These are phyloP conservation scores for Didymella pomorum DNA, from an alignment of 2,329 filamentous ascomycete species.

Conservation along the genomic window DNA sequence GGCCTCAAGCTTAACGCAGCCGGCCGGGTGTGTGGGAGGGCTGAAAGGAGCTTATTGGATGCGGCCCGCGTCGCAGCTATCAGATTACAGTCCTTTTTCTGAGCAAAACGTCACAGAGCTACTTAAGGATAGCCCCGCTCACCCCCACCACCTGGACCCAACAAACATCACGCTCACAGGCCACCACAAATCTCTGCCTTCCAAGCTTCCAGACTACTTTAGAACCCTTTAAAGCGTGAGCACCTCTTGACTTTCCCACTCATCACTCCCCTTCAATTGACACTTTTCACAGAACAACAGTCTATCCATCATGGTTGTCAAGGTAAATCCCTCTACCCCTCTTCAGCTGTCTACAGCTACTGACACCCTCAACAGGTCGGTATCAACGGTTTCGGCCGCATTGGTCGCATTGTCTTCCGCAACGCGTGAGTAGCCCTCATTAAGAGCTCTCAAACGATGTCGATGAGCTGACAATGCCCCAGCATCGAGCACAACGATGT, in stretches of 20 bases:
- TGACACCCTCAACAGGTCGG: constrained; percentile 69
- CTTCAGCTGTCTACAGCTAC: constrained; percentile 29
- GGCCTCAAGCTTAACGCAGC: constrained; percentile 29
- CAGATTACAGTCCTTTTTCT: constrained; percentile 29
- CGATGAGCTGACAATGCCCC: constrained; percentile 35
- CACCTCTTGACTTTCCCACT: constrained; percentile 18
- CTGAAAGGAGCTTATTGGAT: constrained; percentile 40
- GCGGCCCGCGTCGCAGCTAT: constrained; percentile 40
- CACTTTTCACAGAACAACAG: constrained; percentile 32
- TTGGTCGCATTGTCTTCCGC: constrained; percentile 98
- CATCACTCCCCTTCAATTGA: constrained; percentile 25
- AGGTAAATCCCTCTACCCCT: constrained; percentile 49
- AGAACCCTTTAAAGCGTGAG: constrained; percentile 35
- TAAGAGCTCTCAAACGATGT: constrained; percentile 2
- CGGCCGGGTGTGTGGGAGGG: constrained; percentile 47
- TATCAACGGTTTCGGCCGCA: constrained; percentile 99
- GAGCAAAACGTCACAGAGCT: constrained; percentile 10
- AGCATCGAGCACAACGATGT: constrained; percentile 86
- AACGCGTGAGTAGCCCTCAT: constrained; percentile 73
- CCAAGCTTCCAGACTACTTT: constrained; percentile 28
- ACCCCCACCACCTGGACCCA: constrained; percentile 45
- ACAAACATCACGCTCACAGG: constrained; percentile 32
- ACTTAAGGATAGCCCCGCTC: constrained; percentile 30
- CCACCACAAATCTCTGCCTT: constrained; percentile 32
- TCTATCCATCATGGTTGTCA: constrained; percentile 56